Percentiles rank a stretch among this genome's conserved stretches.
Evolutionary conservation across 2,329 filamentous ascomycete genomes (phyloP).

Genomic region (Falciphora oryzae): DNA sequence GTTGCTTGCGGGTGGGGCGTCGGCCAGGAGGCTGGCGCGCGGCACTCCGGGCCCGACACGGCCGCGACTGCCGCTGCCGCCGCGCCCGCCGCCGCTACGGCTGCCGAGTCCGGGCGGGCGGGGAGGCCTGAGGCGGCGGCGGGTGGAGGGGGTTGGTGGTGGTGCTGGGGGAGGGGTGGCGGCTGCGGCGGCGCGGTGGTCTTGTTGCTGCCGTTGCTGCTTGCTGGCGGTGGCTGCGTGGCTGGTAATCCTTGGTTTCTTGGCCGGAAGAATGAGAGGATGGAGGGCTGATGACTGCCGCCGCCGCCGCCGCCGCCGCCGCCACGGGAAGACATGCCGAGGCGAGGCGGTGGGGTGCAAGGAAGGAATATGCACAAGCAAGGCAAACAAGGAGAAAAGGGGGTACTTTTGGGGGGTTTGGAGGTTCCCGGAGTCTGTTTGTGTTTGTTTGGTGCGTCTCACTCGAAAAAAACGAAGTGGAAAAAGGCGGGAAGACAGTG

Average conservation of each 20-base stretch:
- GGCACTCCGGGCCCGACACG: conserved; percentile 12
- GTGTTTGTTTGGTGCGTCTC: neutral
- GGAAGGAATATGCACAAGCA: neutral
- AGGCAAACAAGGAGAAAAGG: neutral
- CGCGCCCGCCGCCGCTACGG: conserved; percentile 12
- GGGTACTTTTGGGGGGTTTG: neutral
- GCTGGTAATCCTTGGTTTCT: neutral
- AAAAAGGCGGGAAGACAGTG: neutral
- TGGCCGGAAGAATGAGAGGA: conserved; percentile 57
- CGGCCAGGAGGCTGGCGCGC: conserved; percentile 18
- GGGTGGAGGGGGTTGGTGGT: conserved; percentile 16
- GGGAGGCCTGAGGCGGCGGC: conserved; percentile 11
- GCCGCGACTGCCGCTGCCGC: conserved; percentile 12
- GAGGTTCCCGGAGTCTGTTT: too few species aligned
- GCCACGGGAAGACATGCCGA: neutral
- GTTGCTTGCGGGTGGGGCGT: conserved; percentile 39
- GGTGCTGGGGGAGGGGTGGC: conserved; percentile 22
- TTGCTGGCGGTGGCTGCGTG: conserved; percentile 31
- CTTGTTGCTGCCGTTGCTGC: conserved; percentile 5
- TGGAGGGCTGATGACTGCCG: conserved; percentile 38
- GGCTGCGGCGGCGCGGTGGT: conserved; percentile 30
- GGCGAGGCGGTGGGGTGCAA: neutral
- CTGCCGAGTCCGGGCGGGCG: conserved; percentile 13
- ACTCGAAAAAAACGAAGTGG: neutral
- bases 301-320: too few species aligned